Conservation (phyloP, 2,329 filamentous ascomycete genomes). For the Monilinia laxa region DNA sequence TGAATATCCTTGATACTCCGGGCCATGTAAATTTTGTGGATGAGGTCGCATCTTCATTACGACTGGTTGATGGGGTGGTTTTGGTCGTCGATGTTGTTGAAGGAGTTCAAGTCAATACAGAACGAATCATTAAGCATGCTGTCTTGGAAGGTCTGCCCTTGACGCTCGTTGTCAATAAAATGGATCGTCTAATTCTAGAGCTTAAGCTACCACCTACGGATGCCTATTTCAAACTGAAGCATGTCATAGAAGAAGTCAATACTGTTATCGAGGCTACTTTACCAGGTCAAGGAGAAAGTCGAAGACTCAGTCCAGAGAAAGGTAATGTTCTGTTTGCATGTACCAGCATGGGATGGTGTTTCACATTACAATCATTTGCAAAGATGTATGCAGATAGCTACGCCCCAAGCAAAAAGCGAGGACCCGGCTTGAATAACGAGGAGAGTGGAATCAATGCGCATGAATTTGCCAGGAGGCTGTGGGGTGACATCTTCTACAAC, state of each 20-base stretch:
- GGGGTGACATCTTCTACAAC: constrained; percentile 98
- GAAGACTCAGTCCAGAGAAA: constrained; percentile 88
- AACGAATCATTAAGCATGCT: constrained; percentile 95
- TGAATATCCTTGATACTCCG: constrained; percentile 95
- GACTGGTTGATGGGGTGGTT: constrained; percentile 87
- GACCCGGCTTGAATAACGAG: constrained; percentile 43
- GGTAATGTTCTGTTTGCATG: constrained; percentile 98
- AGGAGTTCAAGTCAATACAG: constrained; percentile 97
- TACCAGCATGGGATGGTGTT: constrained; percentile 93
- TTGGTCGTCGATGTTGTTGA: constrained; percentile 95
- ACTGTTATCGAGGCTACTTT: constrained; percentile 86
- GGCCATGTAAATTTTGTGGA: constrained; percentile 99
- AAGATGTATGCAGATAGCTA: constrained; percentile 95
- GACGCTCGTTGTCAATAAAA: constrained; percentile 92
- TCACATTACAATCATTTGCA: constrained; percentile 89
- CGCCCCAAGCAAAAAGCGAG: constrained; percentile 41
- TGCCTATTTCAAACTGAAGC: constrained; percentile 98
- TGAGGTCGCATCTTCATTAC: constrained; percentile 84
- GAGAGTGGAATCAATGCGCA: constrained; percentile 63
- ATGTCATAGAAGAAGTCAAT: constrained; percentile 98
- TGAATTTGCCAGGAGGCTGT: constrained; percentile 82
- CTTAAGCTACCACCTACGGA: constrained; percentile 91
- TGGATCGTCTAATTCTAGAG: constrained; percentile 92
- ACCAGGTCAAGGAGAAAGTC: constrained; percentile 75
- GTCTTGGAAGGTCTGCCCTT: constrained; percentile 86